These are phyloP conservation scores for Pseudocercospora pini-densiflorae DNA, from an alignment of 2,329 filamentous ascomycete species.

Conservation along the genomic window DNA sequence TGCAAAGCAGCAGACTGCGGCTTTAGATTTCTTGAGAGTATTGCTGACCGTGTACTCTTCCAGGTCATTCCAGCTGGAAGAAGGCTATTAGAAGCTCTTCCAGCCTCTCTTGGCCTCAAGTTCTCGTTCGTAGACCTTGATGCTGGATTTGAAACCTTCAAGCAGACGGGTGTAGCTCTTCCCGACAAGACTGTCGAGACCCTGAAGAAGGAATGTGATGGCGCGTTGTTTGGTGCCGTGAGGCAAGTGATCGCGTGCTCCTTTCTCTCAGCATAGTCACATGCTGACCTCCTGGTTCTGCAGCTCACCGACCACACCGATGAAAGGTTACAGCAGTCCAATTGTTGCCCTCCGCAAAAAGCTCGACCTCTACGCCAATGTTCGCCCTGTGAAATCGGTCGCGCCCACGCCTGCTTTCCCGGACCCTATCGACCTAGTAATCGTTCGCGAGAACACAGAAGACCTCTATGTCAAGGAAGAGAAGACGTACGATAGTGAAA, in stretches of 20 bases:
- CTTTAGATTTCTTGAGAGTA: neutral
- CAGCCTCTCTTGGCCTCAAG: constrained; percentile 84
- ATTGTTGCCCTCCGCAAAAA: constrained; percentile 96
- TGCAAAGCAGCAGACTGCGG: neutral
- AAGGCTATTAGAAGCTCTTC: constrained; percentile 88
- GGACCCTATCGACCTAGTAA: constrained; percentile 83
- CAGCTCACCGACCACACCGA: constrained; percentile 82
- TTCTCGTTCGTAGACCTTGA: constrained; percentile 94
- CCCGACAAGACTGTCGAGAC: constrained; percentile 88
- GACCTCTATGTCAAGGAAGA: constrained; percentile 99
- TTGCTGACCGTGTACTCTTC: neutral
- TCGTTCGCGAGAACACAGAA: constrained; percentile 98
- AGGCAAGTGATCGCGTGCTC: constrained; percentile 41
- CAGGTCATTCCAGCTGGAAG: constrained; percentile 79
- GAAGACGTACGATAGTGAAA: constrained; percentile 73
- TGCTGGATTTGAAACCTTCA: constrained; percentile 92
- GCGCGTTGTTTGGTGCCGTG: constrained; percentile 94
- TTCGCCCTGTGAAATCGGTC: constrained; percentile 90
- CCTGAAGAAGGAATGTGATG: constrained; percentile 91
- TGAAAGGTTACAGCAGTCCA: constrained; percentile 93
- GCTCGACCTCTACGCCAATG: constrained; percentile 95
- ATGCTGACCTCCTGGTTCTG: neutral
- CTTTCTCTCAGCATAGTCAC: neutral
- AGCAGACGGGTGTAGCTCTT: constrained; percentile 83
- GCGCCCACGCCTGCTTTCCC: constrained; percentile 62